Evolutionary conservation across 306 rosid genomes (phyloP).

Genomic region (Corylus heterophylla): DNA sequence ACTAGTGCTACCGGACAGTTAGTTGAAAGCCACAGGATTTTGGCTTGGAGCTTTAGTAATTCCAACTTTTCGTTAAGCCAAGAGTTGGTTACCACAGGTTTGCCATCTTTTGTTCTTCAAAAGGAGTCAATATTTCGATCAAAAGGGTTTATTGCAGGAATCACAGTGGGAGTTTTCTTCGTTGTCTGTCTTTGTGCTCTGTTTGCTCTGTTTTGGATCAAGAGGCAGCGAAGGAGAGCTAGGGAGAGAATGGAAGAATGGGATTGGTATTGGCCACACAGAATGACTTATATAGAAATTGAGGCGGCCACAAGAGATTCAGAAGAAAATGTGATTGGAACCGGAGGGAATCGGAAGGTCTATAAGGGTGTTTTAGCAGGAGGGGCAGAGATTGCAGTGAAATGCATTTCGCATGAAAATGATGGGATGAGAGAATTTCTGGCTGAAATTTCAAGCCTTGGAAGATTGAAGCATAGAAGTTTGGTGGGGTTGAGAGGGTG

Average conservation of each 20-base stretch:
- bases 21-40: conserved; percentile 66
- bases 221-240: conserved; percentile 33
- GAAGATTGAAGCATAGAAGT: conserved; percentile 74
- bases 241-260: conserved; percentile 86
- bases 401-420: conserved; percentile 67
- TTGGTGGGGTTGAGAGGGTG: conserved; percentile 79
- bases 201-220: conserved; percentile 43
- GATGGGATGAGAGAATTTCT: conserved; percentile 75
- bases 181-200: conserved; percentile 29
- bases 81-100: conserved; percentile 49
- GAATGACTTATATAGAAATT: conserved; percentile 62
- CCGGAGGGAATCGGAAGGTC: conserved; percentile 85
- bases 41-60: conserved; percentile 90
- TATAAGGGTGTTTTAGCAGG: conserved; percentile 64
- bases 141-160: conserved; percentile 59
- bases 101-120: conserved; percentile 83
- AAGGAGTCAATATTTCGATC: conserved; percentile 50
- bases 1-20: conserved; percentile 75
- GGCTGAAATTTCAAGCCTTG: conserved; percentile 82
- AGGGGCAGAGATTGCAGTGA: conserved; percentile 69
- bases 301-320: conserved; percentile 55
- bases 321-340: conserved; percentile 76
- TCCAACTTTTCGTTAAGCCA: conserved; percentile 56
- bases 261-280: conserved; percentile 97
- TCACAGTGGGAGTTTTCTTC: conserved; percentile 41